Evolutionary conservation across 1,284 basidiomycete species (phyloP), one percentile per base, ranked within the genome.

Genomic region (Microbotryum saponariae): DNA sequence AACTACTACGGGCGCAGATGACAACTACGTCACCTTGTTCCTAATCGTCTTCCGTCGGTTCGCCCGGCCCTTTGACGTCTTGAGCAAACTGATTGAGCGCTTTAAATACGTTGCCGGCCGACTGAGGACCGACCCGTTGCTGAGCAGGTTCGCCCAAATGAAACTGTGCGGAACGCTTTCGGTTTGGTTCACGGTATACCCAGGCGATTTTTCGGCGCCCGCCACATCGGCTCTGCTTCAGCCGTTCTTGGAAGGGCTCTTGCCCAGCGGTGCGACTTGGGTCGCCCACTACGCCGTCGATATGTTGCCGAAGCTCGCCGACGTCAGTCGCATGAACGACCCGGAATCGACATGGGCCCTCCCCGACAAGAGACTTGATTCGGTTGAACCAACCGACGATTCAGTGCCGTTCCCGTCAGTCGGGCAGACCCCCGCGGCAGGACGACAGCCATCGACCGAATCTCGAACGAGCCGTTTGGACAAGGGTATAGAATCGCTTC

Each of bases 21-120:
- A 73, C 31, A 58, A 58, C 10, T 72, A 71, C 65, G 65, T 74
- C 18, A 65, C 65, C 16, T 58, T 65, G 9, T 74, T 74, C 58
- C 60, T 74, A n/a, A 73, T 71, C 53, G 65, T 72, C 23, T 74
- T 66, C 54, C 66, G 73, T 9, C 61, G 70, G 16, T 74, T 74
- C 44, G 70, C 70, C 0, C 62, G 67, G 21, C 73, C 73, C 1
- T 71, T 58, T 56, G 68, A 73, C 23, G 71, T 74, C 20, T 58
- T 74, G 44, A 64, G 51, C 31, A 68, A 64, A 14, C 64, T 74
- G 54, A 60, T 73, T 51, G 69, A 64, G 33, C 64, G 72, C 1
- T 74, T 71, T 62, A 63, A 71, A 18, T 70, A 68, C 29, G 67
- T 73, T 31, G 63, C 62, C 0, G 29, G 53, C 8, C 61, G 67